Evolutionary conservation across 495 filamentous ascomycete species (phyloP), one percentile per base, ranked within the genome.

Genomic region (Lasiosphaeriaceae sp.): DNA sequence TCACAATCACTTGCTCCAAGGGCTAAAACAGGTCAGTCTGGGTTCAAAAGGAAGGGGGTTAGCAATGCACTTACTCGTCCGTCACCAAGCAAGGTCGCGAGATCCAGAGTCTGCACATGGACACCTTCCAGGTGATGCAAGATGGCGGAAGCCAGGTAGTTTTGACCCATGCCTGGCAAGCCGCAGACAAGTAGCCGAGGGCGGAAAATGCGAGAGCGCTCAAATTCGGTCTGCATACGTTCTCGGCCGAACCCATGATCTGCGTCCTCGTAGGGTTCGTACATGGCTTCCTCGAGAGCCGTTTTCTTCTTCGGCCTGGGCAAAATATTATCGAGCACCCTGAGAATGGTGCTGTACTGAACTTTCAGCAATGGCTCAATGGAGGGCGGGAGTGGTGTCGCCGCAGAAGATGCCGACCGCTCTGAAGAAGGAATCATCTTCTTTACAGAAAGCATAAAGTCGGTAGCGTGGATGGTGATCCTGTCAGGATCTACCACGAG

Each of bases 361-460:
- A 80, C 73, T 35, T 86, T 83, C 16, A 98, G 80, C 22, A 98
- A 74, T 20, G 95, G 92, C 71, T 95, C 88, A 52, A 97, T 80
- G 29, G 79, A 74, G 43, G 84, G 84, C 3, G 90, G 88, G 24
- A 98, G 73, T 3, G 92, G 86, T 5, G 83, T 79, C 55, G 93
- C 91, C 9, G 84, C 86, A 17, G 92, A 93, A 5, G 90, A 85
- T 0, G 89, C 84, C 37, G 94, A 89, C 31, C 94, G 79, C 65
- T 97, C 90, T 1, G 93, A 96, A 2, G 95, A 97, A 5, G 94
- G 95, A 17, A 97, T 81, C 74, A 97, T 90, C 68, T 93, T 96
- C 71, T 96, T 96, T 67, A 95, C 80, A 0, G 95, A 93, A 20
- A 96, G 78, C 88, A 97, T 96, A 67, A 98, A 97, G 68, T 98